Base-by-base conservation (phyloP, 768 basidiomycete species). In the Tricholoma terreum region DNA sequence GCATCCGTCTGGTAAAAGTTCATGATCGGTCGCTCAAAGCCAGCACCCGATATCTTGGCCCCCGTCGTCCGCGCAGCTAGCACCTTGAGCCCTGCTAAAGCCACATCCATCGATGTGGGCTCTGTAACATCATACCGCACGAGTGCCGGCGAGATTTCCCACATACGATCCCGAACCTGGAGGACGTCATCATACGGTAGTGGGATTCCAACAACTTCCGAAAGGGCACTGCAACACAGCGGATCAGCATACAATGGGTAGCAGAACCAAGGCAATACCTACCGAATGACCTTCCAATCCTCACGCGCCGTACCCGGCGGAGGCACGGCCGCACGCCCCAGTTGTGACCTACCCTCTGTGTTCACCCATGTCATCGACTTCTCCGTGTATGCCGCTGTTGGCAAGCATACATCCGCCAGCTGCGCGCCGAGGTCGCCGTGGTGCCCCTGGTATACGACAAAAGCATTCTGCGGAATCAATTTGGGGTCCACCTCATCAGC, bases 1-100 rank as follows among this genome's bases (percentile, higher is more conserved):
- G 91, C 85, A 72, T 98, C 96, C 9, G 96, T 98, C 74, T 93
- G 87, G 75, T 98, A 99, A 75, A 98, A 98, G 77, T 97, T 97
- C 51, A 74, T 63, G 62, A 99, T 89, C 0, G 94, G 90, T 73
- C 87, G 90, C 72, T 78, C 80, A 73, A 97, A 86, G 17, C 83
- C 75, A 40, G 72, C 72, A 17, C 83, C 80, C n/a, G 79, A 74
- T 46, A 80, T 78, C 71, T 85, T 87, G 31, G 81, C 79, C 3
- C 75, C 75, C 22, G 76, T 73, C 7, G 85, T 84, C 48, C 74
- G 66, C 7, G 73, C 73, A 10, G 80, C 79, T 7, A 96, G 69
- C 0, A 76, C 70, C 63, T 80, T 82, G 10, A 96, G 73, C 4
- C 94, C 94, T 50, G 80, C 77, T 50, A 87, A 73, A 17, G 89